phyloP scores from a whole-genome alignment of 495 filamentous ascomycete genomes.

The Daldinia grandis region DNA sequence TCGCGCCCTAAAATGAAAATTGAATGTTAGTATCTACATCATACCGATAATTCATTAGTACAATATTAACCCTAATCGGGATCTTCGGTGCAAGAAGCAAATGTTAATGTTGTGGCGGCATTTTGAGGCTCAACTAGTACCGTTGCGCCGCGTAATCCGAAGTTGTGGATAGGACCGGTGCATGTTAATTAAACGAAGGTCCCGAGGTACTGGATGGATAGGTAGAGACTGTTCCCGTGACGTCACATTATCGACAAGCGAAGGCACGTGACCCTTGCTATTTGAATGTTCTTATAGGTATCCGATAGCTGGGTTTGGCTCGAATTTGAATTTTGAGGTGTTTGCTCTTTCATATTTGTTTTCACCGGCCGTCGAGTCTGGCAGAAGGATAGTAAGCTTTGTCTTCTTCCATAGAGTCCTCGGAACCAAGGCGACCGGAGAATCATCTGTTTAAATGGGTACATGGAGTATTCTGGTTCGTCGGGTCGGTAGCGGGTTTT shows the following conservation, averaged over 20 bases:
- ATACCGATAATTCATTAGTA: background rate
- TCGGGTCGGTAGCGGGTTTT: background rate
- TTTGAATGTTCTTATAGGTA: conserved; percentile 5
- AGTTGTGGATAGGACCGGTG: background rate
- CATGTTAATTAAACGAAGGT: background rate
- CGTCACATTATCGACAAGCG: conserved; percentile 32
- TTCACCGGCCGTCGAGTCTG: background rate
- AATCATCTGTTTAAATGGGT: background rate
- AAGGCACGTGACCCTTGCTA: conserved; percentile 26
- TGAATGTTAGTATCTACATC: conserved; percentile 39
- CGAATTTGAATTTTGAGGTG: background rate
- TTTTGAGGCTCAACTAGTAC: background rate
- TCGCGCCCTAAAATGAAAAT: conserved; percentile 72
- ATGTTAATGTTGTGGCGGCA: background rate
- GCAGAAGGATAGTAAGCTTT: conserved; percentile 1
- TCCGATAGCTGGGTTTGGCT: background rate
- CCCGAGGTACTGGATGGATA: conserved; percentile 10
- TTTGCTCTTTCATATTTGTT: background rate
- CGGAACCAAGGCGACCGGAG: background rate
- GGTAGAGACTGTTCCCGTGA: conserved; percentile 19
- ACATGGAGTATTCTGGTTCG: background rate
- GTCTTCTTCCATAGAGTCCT: background rate
- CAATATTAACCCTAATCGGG: background rate
- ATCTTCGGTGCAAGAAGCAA: background rate
- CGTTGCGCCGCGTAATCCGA: background rate